These are phyloP conservation scores for Leptographium procerum DNA, from an alignment of 2,329 filamentous ascomycete species.

Conservation along the genomic window DNA sequence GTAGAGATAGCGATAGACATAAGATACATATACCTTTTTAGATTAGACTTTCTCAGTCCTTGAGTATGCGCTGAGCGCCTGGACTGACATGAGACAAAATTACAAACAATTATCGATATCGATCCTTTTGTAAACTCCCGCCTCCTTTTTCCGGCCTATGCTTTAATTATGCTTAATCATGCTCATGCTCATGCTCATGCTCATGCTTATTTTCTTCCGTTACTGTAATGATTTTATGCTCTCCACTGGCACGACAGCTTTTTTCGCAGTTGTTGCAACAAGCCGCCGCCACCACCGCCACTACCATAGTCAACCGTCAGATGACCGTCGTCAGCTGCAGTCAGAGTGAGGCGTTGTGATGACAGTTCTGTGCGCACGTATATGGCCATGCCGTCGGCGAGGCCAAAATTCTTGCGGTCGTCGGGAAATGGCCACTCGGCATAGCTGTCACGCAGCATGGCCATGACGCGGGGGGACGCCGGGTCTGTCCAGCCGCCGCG, in stretches of 20 bases:
- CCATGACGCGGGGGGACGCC: conserved; percentile 10
- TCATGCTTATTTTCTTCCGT: conserved; percentile 19
- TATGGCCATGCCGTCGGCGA: conserved; percentile 7
- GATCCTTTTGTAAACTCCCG: not conserved
- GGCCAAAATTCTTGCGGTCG: conserved; percentile 9
- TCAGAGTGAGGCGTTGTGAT: not conserved
- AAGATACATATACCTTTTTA: not conserved
- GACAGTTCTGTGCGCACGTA: conserved; percentile 8
- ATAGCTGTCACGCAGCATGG: conserved; percentile 9
- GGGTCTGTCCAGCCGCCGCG: conserved; percentile 9
- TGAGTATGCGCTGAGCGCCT: not conserved
- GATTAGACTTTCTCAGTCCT: not conserved
- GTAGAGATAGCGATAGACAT: not conserved
- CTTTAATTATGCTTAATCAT: not conserved
- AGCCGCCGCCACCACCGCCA: not conserved
- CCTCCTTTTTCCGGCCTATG: not conserved
- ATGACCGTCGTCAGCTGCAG: not conserved
- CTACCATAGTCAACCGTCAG: not conserved
- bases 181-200: not conserved
- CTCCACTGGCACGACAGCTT: conserved; percentile 7
- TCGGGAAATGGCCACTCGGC: conserved; percentile 8
- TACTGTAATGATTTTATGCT: not conserved
- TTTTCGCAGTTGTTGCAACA: conserved; percentile 3
- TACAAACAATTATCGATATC: not conserved
- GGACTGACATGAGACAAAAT: not conserved